Evolutionary conservation across 2,329 filamentous ascomycete genomes (phyloP), one percentile per base, ranked within the genome.

Genomic region (Colletotrichum siamense): DNA sequence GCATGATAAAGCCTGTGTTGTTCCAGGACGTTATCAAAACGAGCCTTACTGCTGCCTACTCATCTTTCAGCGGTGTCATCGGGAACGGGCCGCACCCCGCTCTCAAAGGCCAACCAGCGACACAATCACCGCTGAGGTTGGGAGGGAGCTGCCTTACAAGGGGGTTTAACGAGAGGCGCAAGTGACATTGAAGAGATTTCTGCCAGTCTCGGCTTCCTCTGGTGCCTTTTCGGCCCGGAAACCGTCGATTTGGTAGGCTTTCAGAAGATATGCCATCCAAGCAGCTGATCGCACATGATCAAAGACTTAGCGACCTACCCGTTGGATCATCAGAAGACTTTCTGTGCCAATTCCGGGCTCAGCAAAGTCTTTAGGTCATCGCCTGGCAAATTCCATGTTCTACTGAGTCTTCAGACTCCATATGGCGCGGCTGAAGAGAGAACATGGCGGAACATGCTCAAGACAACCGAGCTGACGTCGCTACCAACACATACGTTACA

Each of bases 401-500:
- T 70, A 13, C 32, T 65, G 7, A 26, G 64, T 8, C 26, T 18
- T 24, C 10, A 22, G 13, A 34, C 63, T 57, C n/a, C n/a, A n/a
- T n/a, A n/a, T n/a, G n/a, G n/a, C n/a, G n/a, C n/a, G n/a, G n/a
- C n/a, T n/a, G n/a, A n/a, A n/a, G n/a, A n/a, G 9, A 5, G 76
- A 12, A 69, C 62, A 12, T 81, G 79, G 80, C 69, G 73, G 24
- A 79, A 81, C 61, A 55, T 79, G 13, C 34, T 81, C 7, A 70
- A 72, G 36, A 57, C 61, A n/a, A 16, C 12, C 7, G 77, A 81
- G 59, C 30, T 81, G 13, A 81, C 87, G 34, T 88, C 88, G 61
- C 83, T 86, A 7, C 79, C 84, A 57, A 85, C 86, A 70, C 87
- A 88, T 80, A 68, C 79, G 34, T 84, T 88, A 81, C 84, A 87